Base-by-base conservation (phyloP, 768 basidiomycete genomes). In the Pulveroboletus sp. region DNA sequence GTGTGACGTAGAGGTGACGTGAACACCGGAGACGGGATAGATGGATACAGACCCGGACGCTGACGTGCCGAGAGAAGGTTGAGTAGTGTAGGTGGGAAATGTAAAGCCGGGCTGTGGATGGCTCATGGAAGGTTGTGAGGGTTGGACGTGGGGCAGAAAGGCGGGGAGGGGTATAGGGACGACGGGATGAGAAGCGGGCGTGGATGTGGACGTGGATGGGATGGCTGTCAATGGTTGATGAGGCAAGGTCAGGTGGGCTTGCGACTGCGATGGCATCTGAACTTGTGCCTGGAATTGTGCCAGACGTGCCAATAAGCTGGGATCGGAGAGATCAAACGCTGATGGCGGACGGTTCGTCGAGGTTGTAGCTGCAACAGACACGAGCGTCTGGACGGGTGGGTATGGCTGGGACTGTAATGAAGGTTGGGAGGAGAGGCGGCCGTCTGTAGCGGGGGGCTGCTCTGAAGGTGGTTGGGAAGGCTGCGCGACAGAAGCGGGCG, bases 231-330 rank as follows among this genome's bases (percentile, higher is more conserved):
- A 51, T 18, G 49, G 31, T 31, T 50, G 54, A 5, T 37, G 39
- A 15, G 56, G 37, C 15, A 28, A 6, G 27, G 39, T 33, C 18
- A 38, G 52, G 3, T 38, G 52, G 3, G 45, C 5, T 11, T 46
- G 58, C 6, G 39, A 18, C 15, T 54, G 59, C 3, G 31, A 30
- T 3, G 47, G 52, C 2, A 47, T 11, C 38, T 57, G 62, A 2
- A 47, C 31, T 41, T 65, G 63, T 3, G 52, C 48, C 9, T 68
- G 64, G 21, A 60, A 43, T 32, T 67, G 64, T 32, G 49, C 57
- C 8, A 69, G 47, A 21, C 62, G 65, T 1, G 52, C 55, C 4
- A 69, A 21, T 35, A 62, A 38, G 24, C 18, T 49, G 0, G 62
- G 67, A 47, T 67, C 67, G 3, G 60, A 53, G 1, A 57, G 27